These are phyloP conservation scores for Lipomyces starkeyi DNA, from an alignment of 805 yeast genomes.

Conservation along the genomic window DNA sequence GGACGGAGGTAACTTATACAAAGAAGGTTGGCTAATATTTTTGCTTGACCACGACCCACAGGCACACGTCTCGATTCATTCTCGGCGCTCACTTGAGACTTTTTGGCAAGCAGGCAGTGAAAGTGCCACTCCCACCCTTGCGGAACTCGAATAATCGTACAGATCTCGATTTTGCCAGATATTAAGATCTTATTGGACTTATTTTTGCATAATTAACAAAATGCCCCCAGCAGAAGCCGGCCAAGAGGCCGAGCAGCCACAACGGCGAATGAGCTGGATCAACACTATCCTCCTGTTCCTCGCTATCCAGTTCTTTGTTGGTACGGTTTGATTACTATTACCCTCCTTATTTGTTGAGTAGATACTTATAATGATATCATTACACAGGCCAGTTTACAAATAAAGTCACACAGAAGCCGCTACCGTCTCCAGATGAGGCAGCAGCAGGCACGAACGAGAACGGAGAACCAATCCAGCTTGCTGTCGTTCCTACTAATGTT, in stretches of 20 bases:
- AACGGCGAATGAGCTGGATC: slow-evolving; percentile 27
- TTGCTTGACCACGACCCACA: too few relatives aligned
- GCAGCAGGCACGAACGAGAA: slow-evolving; percentile 5
- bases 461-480: slow-evolving; percentile 13
- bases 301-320: slow-evolving; percentile 22
- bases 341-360: background rate
- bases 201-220: background rate
- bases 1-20: too few relatives aligned
- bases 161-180: background rate
- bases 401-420: slow-evolving; percentile 7
- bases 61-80: too few relatives aligned
- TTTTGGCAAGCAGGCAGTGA: background rate
- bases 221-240: slow-evolving; percentile 5
- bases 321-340: slow-evolving; percentile 2
- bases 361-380: background rate
- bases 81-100: background rate
- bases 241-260: slow-evolving; percentile 9
- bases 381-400: slow-evolving; percentile 24
- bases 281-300: slow-evolving; percentile 32
- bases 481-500: slow-evolving; percentile 24
- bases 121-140: background rate
- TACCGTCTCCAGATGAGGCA: slow-evolving; percentile 9
- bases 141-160: background rate
- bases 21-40: too few relatives aligned
- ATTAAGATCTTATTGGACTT: background rate